A percentile compares a stretch with the other conserved stretches of the same genome.
Conservation (phyloP, 768 basidiomycete species). For the Mycena sanguinolenta region DNA sequence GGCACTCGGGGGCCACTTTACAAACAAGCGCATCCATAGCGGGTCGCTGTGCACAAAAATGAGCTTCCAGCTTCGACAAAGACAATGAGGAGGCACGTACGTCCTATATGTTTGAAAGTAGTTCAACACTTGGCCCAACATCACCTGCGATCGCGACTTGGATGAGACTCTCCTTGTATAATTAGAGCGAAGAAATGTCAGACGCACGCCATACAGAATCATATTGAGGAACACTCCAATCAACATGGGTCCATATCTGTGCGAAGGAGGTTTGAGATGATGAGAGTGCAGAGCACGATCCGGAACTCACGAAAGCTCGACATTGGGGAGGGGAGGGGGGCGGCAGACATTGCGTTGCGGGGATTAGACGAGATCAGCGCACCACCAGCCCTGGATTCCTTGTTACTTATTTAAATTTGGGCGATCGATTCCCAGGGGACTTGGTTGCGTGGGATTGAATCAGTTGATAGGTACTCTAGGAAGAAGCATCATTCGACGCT, state of each 20-base stretch:
- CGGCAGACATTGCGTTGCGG: constrained; percentile 10
- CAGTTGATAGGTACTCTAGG: no score
- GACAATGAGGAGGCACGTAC: not conserved
- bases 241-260: constrained; percentile 28
- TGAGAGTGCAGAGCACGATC: not conserved
- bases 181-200: not conserved
- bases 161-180: not conserved
- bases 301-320: constrained; percentile 19
- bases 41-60: constrained; percentile 49
- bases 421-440: no score
- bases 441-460: no score
- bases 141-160: constrained; percentile 41
- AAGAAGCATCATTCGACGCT: no score
- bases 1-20: constrained; percentile 31
- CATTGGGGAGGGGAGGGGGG: constrained; percentile 18
- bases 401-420: not conserved
- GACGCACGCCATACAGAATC: constrained; percentile 21
- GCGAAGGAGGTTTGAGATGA: not conserved
- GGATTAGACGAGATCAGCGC: constrained; percentile 3
- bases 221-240: constrained; percentile 23
- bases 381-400: not conserved
- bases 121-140: constrained; percentile 51
- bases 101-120: constrained; percentile 53
- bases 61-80: not conserved
- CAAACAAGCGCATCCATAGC: constrained; percentile 57